phyloP scores from a whole-genome alignment of 768 basidiomycete genomes.

The Suillus lakei region DNA sequence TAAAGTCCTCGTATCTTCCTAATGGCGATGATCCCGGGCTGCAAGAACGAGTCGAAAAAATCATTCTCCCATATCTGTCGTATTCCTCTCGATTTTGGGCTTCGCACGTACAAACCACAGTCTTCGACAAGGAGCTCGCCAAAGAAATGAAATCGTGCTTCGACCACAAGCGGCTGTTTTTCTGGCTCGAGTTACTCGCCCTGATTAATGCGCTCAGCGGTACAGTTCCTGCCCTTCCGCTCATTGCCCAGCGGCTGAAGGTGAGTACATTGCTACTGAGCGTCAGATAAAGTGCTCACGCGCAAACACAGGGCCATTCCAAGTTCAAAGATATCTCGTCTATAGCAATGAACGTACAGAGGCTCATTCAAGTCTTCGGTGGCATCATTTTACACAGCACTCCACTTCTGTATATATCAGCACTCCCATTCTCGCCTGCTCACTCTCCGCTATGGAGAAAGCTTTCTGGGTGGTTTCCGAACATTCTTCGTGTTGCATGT shows the following conservation, averaged over 20 bases:
- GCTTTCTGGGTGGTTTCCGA: no score
- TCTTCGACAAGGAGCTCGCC: neutral
- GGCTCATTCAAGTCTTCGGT: constrained; percentile 21
- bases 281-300: neutral
- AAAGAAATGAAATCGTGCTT: constrained; percentile 7
- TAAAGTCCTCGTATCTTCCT: constrained; percentile 33
- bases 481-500: no score
- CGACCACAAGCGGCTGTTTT: constrained; percentile 10
- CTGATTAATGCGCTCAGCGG: neutral
- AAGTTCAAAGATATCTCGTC: neutral
- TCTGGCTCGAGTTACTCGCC: constrained; percentile 9
- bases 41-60: neutral
- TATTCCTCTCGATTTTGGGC: constrained; percentile 19
- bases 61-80: constrained; percentile 6
- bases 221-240: neutral
- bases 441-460: no score
- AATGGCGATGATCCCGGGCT: constrained; percentile 27
- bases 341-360: constrained; percentile 7
- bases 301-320: neutral
- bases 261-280: neutral
- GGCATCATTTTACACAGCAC: constrained; percentile 18
- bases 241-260: neutral
- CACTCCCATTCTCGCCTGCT: constrained; percentile 20
- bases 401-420: constrained; percentile 31
- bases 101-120: constrained; percentile 8